Evolutionary conservation across 2,329 filamentous ascomycete genomes (phyloP).

Genomic region (Monosporascus sp.): DNA sequence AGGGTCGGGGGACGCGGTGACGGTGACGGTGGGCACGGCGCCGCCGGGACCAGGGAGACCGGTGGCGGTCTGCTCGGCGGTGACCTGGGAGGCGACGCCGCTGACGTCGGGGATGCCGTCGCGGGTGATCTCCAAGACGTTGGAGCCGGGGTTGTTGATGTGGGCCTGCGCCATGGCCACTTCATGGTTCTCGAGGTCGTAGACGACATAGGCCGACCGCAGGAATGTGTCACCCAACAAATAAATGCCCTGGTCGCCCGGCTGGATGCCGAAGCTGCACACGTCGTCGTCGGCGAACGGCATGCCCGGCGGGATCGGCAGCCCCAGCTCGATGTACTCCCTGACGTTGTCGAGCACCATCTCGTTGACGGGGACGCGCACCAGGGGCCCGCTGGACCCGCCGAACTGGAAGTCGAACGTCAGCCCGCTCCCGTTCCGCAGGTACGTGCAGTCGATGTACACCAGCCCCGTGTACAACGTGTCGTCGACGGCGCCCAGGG

Average conservation of each 20-base stretch:
- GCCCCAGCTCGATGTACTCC: conserved; percentile 14
- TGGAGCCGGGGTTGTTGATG: conserved; percentile 37
- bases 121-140: conserved; percentile 40
- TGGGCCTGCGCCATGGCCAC: conserved; percentile 49
- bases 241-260: conserved; percentile 28
- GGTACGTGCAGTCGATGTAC: conserved; percentile 35
- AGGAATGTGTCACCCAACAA: conserved; percentile 44
- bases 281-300: conserved; percentile 32
- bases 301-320: conserved; percentile 22
- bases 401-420: conserved; percentile 37
- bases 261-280: conserved; percentile 52
- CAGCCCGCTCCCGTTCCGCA: conserved; percentile 23
- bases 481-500: conserved; percentile 35
- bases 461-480: conserved; percentile 28
- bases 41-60: conserved; percentile 8
- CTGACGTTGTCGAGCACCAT: conserved; percentile 34
- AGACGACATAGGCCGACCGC: conserved; percentile 48
- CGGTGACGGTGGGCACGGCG: conserved; percentile 6
- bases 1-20: conserved; percentile 4
- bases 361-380: conserved; percentile 28
- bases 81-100: conserved; percentile 35
- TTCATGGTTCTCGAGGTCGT: conserved; percentile 45
- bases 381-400: conserved; percentile 24
- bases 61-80: conserved; percentile 15
- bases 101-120: conserved; percentile 36